phyloP scores from a whole-genome alignment of 2,329 filamentous ascomycete genomes.

The Aspergillus ruber region DNA sequence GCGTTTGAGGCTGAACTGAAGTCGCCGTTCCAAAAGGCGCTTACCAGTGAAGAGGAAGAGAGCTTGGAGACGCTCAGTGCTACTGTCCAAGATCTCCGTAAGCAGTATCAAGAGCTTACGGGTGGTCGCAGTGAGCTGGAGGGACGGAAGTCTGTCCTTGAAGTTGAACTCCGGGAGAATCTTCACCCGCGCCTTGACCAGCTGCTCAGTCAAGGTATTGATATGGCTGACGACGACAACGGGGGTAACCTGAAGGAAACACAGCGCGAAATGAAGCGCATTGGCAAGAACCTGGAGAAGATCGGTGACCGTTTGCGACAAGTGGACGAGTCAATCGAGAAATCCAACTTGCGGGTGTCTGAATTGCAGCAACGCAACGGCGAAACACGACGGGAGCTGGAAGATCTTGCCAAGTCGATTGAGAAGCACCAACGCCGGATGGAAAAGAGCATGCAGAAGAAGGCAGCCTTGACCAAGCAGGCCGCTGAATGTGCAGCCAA shows the following conservation, averaged over 20 bases:
- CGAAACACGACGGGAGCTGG: conserved; percentile 64
- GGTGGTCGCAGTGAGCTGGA: conserved; percentile 70
- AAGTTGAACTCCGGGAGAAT: conserved; percentile 84
- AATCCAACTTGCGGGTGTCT: conserved; percentile 48
- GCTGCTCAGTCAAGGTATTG: conserved; percentile 68
- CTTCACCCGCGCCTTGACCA: conserved; percentile 81
- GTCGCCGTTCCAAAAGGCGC: conserved; percentile 85
- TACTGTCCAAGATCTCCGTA: conserved; percentile 66
- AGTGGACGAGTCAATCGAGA: conserved; percentile 67
- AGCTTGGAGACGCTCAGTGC: conserved; percentile 66
- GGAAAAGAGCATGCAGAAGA: conserved; percentile 87
- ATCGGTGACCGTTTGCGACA: conserved; percentile 65
- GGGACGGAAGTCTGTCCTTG: conserved; percentile 71
- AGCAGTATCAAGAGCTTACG: conserved; percentile 69
- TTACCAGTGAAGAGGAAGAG: conserved; percentile 74
- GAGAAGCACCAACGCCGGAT: conserved; percentile 82
- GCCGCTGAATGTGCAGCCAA: conserved; percentile 77
- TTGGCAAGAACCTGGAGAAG: conserved; percentile 60
- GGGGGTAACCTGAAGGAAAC: conserved; percentile 67
- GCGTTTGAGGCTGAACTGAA: conserved; percentile 74
- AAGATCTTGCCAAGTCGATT: conserved; percentile 70
- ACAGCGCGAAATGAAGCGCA: conserved; percentile 72
- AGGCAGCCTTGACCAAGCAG: conserved; percentile 69
- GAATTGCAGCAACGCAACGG: conserved; percentile 54
- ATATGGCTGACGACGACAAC: conserved; percentile 53